phyloP scores from a whole-genome alignment of 768 basidiomycete species.

The Leccinellum rugosiceps region DNA sequence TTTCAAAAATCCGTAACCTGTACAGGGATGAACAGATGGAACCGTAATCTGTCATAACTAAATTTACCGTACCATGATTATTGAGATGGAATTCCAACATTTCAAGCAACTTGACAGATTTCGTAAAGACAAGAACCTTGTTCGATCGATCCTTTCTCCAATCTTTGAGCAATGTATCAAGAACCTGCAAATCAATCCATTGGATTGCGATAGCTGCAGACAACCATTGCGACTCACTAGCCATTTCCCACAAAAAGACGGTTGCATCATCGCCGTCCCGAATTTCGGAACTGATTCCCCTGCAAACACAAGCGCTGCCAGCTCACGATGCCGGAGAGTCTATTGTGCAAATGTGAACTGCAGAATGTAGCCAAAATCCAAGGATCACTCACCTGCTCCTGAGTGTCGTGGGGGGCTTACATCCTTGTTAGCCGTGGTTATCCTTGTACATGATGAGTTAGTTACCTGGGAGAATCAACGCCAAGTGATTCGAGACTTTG shows the following conservation, averaged over 20 bases:
- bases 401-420: conserved; percentile 62
- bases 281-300: conserved; percentile 54
- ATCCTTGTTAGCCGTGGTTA: not conserved
- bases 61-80: conserved; percentile 39
- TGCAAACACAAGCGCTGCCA: conserved; percentile 63
- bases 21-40: not conserved
- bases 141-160: conserved; percentile 66
- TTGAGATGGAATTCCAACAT: conserved; percentile 78
- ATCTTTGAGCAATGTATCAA: conserved; percentile 61
- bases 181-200: conserved; percentile 45
- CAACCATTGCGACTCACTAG: conserved; percentile 43
- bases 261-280: conserved; percentile 57
- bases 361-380: not conserved
- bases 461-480: conserved; percentile 77
- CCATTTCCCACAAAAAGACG: conserved; percentile 84
- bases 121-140: conserved; percentile 93
- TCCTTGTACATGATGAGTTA: not conserved
- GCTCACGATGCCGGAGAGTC: conserved; percentile 55
- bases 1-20: conserved; percentile 62
- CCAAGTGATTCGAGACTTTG: conserved; percentile 87
- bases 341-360: conserved; percentile 12
- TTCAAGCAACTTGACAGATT: conserved; percentile 84
- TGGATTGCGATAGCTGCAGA: not conserved
- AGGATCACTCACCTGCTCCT: conserved; percentile 53
- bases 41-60: not conserved